phyloP scores from a whole-genome alignment of 352 stramenopile species.

The Phytophthora boehmeriae region DNA sequence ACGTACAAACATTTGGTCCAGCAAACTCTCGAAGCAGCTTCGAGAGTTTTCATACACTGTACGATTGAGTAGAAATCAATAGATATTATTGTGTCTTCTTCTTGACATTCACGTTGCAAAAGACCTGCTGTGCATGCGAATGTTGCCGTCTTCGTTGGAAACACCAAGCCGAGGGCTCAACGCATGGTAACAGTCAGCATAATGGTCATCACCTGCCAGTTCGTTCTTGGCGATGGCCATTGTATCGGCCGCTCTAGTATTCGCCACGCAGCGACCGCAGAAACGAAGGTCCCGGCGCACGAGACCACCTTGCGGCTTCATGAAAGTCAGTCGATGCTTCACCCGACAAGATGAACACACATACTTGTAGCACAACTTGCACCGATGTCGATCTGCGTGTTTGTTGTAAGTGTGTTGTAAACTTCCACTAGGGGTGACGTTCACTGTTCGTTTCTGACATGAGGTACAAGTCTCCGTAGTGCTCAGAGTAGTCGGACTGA shows the following conservation, averaged over 20 bases:
- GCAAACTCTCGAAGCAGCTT: too few relatives aligned
- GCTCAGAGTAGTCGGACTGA: not conserved
- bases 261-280: constrained; percentile 31
- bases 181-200: constrained; percentile 28
- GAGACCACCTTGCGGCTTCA: constrained; percentile 23
- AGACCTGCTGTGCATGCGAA: not conserved
- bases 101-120: constrained; percentile 13
- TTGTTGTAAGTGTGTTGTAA: constrained; percentile 25
- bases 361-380: constrained; percentile 38
- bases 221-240: constrained; percentile 32
- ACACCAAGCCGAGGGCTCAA: constrained; percentile 17
- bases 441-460: constrained; percentile 31
- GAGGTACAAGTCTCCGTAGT: constrained; percentile 31
- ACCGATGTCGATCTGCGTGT: constrained; percentile 22
- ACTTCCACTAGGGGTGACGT: constrained; percentile 9
- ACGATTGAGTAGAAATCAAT: constrained; percentile 12
- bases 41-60: too few relatives aligned
- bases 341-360: constrained; percentile 39
- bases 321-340: constrained; percentile 34
- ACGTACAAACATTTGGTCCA: too few relatives aligned
- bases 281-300: constrained; percentile 29
- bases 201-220: constrained; percentile 13
- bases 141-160: constrained; percentile 7
- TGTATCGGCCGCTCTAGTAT: constrained; percentile 25
- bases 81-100: constrained; percentile 27